phyloP scores from a whole-genome alignment of 2,329 filamentous ascomycete genomes.

The Botrytis paeoniae region DNA sequence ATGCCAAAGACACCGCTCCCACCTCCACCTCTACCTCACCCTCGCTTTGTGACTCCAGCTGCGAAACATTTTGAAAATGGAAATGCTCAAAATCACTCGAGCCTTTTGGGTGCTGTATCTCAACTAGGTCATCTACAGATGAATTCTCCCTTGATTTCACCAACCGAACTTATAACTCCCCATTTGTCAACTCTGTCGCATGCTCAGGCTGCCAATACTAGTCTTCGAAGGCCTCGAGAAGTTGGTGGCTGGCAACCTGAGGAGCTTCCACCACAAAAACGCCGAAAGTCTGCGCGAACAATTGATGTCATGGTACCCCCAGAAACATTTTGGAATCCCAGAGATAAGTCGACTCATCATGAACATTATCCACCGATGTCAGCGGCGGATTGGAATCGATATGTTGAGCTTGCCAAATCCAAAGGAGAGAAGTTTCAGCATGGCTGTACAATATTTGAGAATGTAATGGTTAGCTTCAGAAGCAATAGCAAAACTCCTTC shows the following conservation, averaged over 20 bases:
- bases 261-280: constrained; percentile 46
- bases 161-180: constrained; percentile 11
- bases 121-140: constrained; percentile 37
- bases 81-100: constrained; percentile 26
- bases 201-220: constrained; percentile 24
- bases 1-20: constrained; percentile 18
- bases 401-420: constrained; percentile 49
- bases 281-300: constrained; percentile 51
- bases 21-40: constrained; percentile 24
- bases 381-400: constrained; percentile 55
- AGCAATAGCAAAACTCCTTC: constrained; percentile 32
- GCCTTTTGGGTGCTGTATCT: constrained; percentile 37
- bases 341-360: constrained; percentile 56
- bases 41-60: background rate
- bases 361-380: constrained; percentile 63
- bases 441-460: constrained; percentile 47
- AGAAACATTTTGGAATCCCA: constrained; percentile 54
- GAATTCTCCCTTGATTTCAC: constrained; percentile 34
- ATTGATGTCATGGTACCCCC: constrained; percentile 58
- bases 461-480: constrained; percentile 34
- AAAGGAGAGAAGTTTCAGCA: constrained; percentile 54
- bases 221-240: constrained; percentile 36
- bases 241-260: constrained; percentile 29
- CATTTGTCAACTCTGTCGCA: constrained; percentile 21
- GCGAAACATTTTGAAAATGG: constrained; percentile 18